These are phyloP conservation scores for Aleurites moluccanus DNA, from an alignment of 441 rosid species.

Conservation along the genomic window DNA sequence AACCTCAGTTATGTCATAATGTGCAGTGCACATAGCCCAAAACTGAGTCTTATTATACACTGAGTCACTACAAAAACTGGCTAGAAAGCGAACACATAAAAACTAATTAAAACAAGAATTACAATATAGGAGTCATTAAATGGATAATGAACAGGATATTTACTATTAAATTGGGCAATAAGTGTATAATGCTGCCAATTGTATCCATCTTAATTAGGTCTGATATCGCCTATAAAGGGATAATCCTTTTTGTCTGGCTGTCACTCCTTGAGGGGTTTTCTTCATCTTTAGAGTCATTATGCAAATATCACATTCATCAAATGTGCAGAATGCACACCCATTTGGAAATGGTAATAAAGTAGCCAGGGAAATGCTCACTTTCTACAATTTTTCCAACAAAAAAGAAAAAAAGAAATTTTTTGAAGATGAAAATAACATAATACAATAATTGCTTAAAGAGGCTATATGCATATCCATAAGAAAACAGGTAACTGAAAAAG, in stretches of 20 bases:
- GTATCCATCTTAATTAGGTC: not conserved
- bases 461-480: not conserved
- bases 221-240: not conserved
- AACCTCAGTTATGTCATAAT: no score
- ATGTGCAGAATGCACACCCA: not conserved
- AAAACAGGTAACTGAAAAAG: not conserved
- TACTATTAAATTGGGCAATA: not conserved
- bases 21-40: no score
- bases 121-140: not conserved
- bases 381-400: not conserved
- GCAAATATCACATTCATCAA: not conserved
- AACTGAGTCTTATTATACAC: no score
- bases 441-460: not conserved
- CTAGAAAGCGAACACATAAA: not conserved
- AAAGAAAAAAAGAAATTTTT: not conserved
- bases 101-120: not conserved
- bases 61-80: no score
- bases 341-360: not conserved
- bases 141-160: slow-evolving; percentile 1
- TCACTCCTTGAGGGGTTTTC: not conserved
- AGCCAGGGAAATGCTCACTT: not conserved
- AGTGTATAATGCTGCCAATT: not conserved
- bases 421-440: not conserved
- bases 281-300: not conserved
- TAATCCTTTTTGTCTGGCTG: not conserved